Base-by-base conservation (phyloP, 176 grass and related monocot species). In the Musa troglodytarum region DNA sequence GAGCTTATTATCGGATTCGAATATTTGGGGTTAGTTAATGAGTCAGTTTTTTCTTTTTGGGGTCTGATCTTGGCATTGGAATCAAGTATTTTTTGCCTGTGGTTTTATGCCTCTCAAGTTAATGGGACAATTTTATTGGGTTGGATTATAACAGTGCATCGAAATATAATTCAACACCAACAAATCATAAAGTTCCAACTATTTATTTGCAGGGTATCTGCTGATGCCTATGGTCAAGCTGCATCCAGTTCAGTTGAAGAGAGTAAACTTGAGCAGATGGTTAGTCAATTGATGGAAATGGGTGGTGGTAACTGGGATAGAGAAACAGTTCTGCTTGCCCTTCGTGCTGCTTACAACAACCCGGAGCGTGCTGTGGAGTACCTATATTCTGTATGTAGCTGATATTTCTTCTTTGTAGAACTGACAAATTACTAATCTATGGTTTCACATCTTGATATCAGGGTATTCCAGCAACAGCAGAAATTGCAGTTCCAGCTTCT, bases 281-380 rank as follows among this genome's bases (percentile, higher is more conserved):
- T 95, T 21, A 88, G 89, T 82, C 88, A 95, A 50, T 84, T 99
- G 76, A 81, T 99, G 72, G 96, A 95, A 79, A 99, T 99, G 96
- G 96, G 96, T 1, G 88, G 96, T 63, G 96, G 91, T 25, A 94
- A 83, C 3, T 99, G 91, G 96, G 96, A 95, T 16, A 89, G 96
- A 52, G 96, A 92, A 15, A 86, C 85, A 25, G 91, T 99, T 84
- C 49, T 94, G 22, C 91, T 81, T 77, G 96, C 96, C 79, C 58
- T 99, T 58, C 96, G 88, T 76, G 96, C 96, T 75, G 96, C 96
- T 64, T 99, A 81, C 82, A 99, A 99, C 82, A 99, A 99, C 79
- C 96, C 96, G 76, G 96, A 99, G 74, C 85, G 96, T 72, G 96
- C 96, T 61, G 87, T 99, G 76, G 96, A 99, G 68, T 99, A 99